Base-by-base conservation (phyloP, 768 basidiomycete species). In the Termitomyces sp. region DNA sequence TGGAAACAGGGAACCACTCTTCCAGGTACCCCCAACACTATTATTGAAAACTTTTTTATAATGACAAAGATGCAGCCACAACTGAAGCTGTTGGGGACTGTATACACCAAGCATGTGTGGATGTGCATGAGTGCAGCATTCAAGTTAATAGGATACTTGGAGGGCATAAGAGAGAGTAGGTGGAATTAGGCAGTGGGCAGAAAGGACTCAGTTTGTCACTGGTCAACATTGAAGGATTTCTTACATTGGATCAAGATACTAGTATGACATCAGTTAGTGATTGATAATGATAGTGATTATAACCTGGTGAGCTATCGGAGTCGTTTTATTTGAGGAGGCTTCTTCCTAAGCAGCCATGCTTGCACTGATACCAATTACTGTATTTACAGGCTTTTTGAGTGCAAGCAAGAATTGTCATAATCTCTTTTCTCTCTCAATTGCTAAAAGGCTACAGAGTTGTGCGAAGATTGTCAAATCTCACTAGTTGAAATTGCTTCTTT, bases 321-420 rank as follows among this genome's bases (percentile, higher is more conserved):
- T n/a, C n/a, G n/a, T n/a, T n/a, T n/a, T n/a, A n/a, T n/a, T n/a
- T n/a, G n/a, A n/a, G 4, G n/a, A n/a, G 16, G n/a, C n/a, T 45
- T 46, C 8, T 34, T 13, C 32, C 45, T 16, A n/a, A n/a, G n/a
- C 26, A 22, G 34, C 54, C 9, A 33, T 57, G 26, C 51, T 59
- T 44, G 56, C 66, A 24, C 60, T 76, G 33, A 95, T 94, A 64
- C 93, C 93, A 13, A 88, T 97, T 62, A 95, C 95, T 1, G 91
- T 95, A 57, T 93, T 96, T 73, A 98, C 95, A 18, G 95, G 95
- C 16, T 96, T 93, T 69, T 82, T 94, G 4, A 90, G 89, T 3
- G 88, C 88, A 18, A 89, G 89, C 43, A 91, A 91, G 71, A 91
- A 88, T 84, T 3, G 77, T 90, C 27, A 95, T 97, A 61, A 82